These are phyloP conservation scores for Calocera viscosa DNA, from an alignment of 768 basidiomycete species.

Conservation along the genomic window DNA sequence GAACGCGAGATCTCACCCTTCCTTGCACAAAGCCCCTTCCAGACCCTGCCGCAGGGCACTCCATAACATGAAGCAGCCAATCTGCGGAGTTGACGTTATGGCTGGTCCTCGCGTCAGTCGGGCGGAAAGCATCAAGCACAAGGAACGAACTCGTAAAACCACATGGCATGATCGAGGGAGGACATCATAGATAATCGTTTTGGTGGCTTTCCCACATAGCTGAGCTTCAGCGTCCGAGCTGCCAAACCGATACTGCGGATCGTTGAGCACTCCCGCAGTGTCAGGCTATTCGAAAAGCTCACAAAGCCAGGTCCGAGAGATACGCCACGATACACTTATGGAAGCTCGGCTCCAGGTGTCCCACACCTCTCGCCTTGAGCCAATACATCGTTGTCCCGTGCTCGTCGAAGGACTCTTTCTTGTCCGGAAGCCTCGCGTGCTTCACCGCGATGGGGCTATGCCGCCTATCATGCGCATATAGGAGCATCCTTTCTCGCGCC, in stretches of 20 bases:
- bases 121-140: neutral
- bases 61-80: conserved; percentile 65
- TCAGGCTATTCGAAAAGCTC: conserved; percentile 23
- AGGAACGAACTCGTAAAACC: conserved; percentile 56
- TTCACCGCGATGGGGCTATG: conserved; percentile 60
- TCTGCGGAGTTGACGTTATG: conserved; percentile 65
- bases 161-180: conserved; percentile 66
- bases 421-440: conserved; percentile 28
- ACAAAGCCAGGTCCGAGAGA: conserved; percentile 70
- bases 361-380: conserved; percentile 63
- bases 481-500: conserved; percentile 2
- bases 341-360: conserved; percentile 54
- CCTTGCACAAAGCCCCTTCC: conserved; percentile 62
- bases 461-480: conserved; percentile 41
- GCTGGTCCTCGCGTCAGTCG: conserved; percentile 28
- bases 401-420: neutral
- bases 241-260: conserved; percentile 44
- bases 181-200: conserved; percentile 49
- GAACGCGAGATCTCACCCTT: conserved; percentile 39
- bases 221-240: conserved; percentile 42
- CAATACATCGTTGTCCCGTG: conserved; percentile 42
- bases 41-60: conserved; percentile 47
- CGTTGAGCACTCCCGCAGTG: conserved; percentile 14
- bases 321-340: conserved; percentile 81
- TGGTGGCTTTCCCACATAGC: conserved; percentile 38